Percentiles rank a stretch among this genome's conserved stretches.
These are phyloP conservation scores for Passalora sequoiae DNA, from an alignment of 2,329 filamentous ascomycete species.

Conservation along the genomic window DNA sequence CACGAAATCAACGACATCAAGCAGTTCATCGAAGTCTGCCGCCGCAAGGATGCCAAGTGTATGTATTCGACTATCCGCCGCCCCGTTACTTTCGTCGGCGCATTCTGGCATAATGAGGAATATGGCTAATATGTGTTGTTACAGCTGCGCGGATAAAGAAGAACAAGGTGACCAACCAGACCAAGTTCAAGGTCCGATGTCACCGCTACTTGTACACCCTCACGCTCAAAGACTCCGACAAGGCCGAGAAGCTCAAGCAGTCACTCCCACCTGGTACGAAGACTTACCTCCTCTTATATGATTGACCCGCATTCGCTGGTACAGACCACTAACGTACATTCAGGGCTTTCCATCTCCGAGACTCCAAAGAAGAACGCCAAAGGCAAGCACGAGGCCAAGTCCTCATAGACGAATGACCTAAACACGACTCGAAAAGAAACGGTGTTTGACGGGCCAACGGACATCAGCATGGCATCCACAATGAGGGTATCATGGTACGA, in stretches of 20 bases:
- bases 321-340: too few relatives aligned
- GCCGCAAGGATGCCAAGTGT: constrained; percentile 99
- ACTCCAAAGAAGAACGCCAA: constrained; percentile 60
- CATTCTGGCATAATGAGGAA: not conserved
- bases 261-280: constrained; percentile 83
- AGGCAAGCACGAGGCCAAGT: constrained; percentile 45
- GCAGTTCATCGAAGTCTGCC: constrained; percentile 99
- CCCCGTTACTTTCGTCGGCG: not conserved
- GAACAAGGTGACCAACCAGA: constrained; percentile 80
- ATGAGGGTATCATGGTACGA: constrained; percentile 12
- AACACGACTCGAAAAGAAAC: constrained; percentile 1
- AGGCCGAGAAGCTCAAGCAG: constrained; percentile 99
- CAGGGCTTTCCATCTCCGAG: constrained; percentile 56
- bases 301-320: constrained; percentile 8
- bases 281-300: not conserved
- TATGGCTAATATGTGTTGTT: not conserved
- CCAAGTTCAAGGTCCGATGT: constrained; percentile 99
- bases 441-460: not conserved
- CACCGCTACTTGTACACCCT: constrained; percentile 88
- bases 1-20: constrained; percentile 98
- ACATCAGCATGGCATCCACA: constrained; percentile 3
- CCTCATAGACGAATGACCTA: constrained; percentile 15
- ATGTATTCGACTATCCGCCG: too few relatives aligned
- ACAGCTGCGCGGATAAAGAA: constrained; percentile 63
- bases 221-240: constrained; percentile 95